Evolutionary conservation across 148 eudicot genomes (phyloP), one percentile per base, ranked within the genome.

Genomic region (Nepenthes gracilis): DNA sequence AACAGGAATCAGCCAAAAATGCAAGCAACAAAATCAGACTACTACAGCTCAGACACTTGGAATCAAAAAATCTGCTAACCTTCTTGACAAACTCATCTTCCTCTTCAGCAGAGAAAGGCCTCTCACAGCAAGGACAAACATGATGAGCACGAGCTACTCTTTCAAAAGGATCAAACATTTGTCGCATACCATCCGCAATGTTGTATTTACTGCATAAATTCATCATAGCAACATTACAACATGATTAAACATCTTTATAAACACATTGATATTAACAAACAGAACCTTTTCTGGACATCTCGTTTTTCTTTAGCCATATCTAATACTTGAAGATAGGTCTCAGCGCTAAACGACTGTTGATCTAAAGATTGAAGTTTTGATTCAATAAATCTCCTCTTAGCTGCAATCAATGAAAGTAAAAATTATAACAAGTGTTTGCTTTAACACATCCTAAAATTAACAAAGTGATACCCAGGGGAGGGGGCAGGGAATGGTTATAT

Each of bases 51-150:
- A 11, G 11, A 49, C 15, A 49, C 3, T 49, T 11, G 13, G 2
- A 0, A 2, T 49, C 12, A 49, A 43, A 13, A 45, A 54, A 32
- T 23, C 57, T 13, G 35, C 43, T 12, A 53, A 93, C 99, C 95
- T 93, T 88, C 64, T 72, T 74, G 63, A 93, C 84, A 70, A 93
- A 93, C 37, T 71, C 83, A 51, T 82, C 95, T 66, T 93, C 99
- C 78, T 93, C 96, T 66, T 82, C 85, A 63, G 87, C 74, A 64
- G 99, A 86, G 76, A 93, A 93, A 61, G 89, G 81, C 4, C 99
- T 89, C 54, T 88, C 85, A 78, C 99, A 93, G 68, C 85, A 81
- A 68, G 96, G 95, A 62, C 99, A 93, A 23, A 67, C 2, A 72
- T 93, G 99, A 60, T 79, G 72, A 54, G 78, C 72, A 72, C 96